Evolutionary conservation across 805 yeast genomes (phyloP).

Genomic region (Candida ficus): DNA sequence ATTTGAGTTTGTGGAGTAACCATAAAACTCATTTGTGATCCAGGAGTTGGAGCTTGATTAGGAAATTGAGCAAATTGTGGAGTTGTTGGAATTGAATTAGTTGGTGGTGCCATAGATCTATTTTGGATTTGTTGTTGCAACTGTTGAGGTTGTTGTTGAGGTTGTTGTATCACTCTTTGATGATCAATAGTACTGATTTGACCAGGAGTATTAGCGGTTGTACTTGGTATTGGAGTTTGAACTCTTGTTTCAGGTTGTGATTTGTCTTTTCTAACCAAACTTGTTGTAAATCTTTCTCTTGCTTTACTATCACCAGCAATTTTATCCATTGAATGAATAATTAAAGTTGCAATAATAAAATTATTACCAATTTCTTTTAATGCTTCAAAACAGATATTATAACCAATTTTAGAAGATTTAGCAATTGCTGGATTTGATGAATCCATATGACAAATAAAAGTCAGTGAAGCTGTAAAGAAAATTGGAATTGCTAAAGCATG

Average conservation of each 20-base stretch:
- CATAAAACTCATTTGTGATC: conserved; percentile 3
- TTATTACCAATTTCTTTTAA: conserved; percentile 40
- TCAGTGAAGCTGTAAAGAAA: conserved; percentile 58
- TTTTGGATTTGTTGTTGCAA: background rate
- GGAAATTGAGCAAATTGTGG: conserved; percentile 3
- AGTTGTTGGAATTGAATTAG: conserved; percentile 1
- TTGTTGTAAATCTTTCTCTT: conserved; percentile 17
- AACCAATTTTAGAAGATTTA: conserved; percentile 32
- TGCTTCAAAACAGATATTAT: conserved; percentile 28
- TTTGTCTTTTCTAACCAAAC: conserved; percentile 15
- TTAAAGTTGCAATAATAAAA: conserved; percentile 47
- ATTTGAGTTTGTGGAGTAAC: conserved; percentile 6
- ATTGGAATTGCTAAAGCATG: conserved; percentile 59
- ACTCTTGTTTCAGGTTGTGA: conserved; percentile 15
- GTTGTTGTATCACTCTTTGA: too few relatives aligned
- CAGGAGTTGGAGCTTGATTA: conserved; percentile 5
- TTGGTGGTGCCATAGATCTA: background rate
- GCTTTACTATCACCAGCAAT: conserved; percentile 30
- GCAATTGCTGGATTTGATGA: conserved; percentile 31
- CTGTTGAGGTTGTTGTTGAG: background rate
- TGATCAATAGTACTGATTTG: background rate
- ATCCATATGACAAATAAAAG: conserved; percentile 66
- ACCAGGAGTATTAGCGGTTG: background rate
- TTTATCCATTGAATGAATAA: conserved; percentile 44
- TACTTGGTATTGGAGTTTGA: conserved; percentile 2